Base-by-base conservation (phyloP, 1,284 basidiomycete genomes). In the Rhodotorula sp. region DNA sequence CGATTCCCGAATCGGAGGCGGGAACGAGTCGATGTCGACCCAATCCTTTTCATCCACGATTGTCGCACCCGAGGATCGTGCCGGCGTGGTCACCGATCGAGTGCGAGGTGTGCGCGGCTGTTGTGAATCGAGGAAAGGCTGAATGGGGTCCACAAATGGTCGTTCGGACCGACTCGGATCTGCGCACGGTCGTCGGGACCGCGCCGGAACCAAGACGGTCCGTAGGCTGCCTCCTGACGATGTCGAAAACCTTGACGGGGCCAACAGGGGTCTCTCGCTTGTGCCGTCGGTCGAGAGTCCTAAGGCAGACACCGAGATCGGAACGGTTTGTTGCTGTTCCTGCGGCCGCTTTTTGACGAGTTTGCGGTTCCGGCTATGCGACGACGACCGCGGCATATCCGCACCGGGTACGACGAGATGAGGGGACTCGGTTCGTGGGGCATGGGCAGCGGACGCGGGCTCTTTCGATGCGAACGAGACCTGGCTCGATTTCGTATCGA, bases 1-100 rank as follows among this genome's bases (percentile, higher is more conserved):
- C 49, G 69, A 69, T 2, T 48, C 31, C 2, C 39, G 58, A 0
- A 61, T 57, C 2, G 66, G 60, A 1, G 67, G 65, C 21, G 70
- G 61, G 12, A 76, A 76, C 14, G 74, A 69, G 0, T 69, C 65
- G 49, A 76, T 64, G n/a, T 67, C 69, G 51, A 73, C 51, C 74
- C 74, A 76, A 7, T 66, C 71, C 7, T 68, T 26, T 31, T 67
- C 65, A 7, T 3, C 20, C 39, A 15, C n/a, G 1, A 29, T 10
- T 12, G 57, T 15, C 14, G 47, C 10, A 8, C 23, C 8, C 0
- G 12, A 4, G 10, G 39, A 14, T 29, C 39, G 58, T 8, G 58
- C 48, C 10, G 68, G 69, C 23, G 49, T 56, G 5, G 73, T 70
- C 4, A 66, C 65, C 58, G 67, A 67, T 5, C 72, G 57, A 6